These are phyloP conservation scores for Pecoramyces ruminantium DNA, from an alignment of 192 early-diverging fungal genomes.

Conservation along the genomic window DNA sequence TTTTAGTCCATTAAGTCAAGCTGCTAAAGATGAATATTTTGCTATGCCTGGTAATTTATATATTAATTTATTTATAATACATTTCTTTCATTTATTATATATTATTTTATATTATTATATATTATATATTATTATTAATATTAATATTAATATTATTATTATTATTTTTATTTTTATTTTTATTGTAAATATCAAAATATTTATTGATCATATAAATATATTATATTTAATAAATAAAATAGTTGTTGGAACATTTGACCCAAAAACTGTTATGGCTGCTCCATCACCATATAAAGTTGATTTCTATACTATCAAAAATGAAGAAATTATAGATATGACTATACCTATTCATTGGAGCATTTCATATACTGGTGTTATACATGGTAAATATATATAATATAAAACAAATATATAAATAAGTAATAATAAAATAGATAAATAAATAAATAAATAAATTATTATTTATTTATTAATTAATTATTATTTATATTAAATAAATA, in stretches of 20 bases:
- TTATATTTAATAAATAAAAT: slow-evolving; percentile 22
- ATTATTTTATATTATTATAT: no score
- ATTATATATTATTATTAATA: no score
- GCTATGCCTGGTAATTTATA: slow-evolving; percentile 10
- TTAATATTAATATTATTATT: no score
- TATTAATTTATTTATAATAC: no score
- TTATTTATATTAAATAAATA: no score
- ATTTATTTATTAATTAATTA: no score
- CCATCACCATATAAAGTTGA: slow-evolving; percentile 52
- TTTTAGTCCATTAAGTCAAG: slow-evolving; percentile 60
- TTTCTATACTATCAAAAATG: slow-evolving; percentile 62
- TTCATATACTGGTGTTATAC: slow-evolving; percentile 57
- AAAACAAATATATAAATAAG: no score
- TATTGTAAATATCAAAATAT: not conserved
- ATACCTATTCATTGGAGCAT: slow-evolving; percentile 71
- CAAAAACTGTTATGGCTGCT: slow-evolving; percentile 51
- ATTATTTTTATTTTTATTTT: no score
- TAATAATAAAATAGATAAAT: no score
- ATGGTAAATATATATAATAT: not conserved
- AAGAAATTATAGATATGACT: slow-evolving; percentile 62
- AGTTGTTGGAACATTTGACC: slow-evolving; percentile 86
- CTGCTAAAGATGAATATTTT: slow-evolving; percentile 81
- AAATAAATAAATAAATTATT: no score
- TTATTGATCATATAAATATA: slow-evolving; percentile 13
- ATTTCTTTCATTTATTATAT: no score